These are phyloP conservation scores for Didymella keratinophila DNA, from an alignment of 2,329 filamentous ascomycete species.

Conservation along the genomic window DNA sequence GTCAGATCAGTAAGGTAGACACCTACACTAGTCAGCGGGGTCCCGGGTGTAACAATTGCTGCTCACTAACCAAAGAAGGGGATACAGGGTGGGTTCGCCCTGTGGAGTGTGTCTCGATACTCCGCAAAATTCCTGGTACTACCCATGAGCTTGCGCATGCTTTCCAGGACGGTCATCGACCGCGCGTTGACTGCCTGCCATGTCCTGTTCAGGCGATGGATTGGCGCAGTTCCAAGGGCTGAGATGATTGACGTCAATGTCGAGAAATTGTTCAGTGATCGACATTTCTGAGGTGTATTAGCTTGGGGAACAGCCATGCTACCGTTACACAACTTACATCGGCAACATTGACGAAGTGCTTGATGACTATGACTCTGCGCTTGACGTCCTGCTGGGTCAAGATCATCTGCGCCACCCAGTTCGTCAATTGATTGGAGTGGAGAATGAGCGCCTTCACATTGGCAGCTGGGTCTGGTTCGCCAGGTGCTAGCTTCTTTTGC, in stretches of 20 bases:
- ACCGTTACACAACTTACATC: constrained; percentile 70
- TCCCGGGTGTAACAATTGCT: neutral
- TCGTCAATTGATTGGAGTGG: constrained; percentile 98
- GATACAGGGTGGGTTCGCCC: constrained; percentile 94
- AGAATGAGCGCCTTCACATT: constrained; percentile 97
- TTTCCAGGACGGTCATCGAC: constrained; percentile 80
- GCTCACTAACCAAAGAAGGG: constrained; percentile 85
- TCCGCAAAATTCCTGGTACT: constrained; percentile 98
- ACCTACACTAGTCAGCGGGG: constrained; percentile 61
- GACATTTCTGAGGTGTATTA: constrained; percentile 77
- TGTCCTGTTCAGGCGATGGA: constrained; percentile 89
- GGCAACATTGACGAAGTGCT: constrained; percentile 95
- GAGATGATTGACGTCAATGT: constrained; percentile 98
- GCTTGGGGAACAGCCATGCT: constrained; percentile 12
- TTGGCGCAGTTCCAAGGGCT: constrained; percentile 90
- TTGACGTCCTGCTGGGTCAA: constrained; percentile 92
- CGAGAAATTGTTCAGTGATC: constrained; percentile 92
- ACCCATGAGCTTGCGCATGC: constrained; percentile 93
- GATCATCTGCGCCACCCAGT: constrained; percentile 99
- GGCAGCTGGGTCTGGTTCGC: constrained; percentile 83
- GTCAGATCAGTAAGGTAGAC: constrained; percentile 97
- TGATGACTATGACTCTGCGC: constrained; percentile 95
- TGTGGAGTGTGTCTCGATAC: constrained; percentile 91
- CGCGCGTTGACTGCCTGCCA: constrained; percentile 93
- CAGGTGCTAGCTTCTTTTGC: constrained; percentile 90